These are phyloP conservation scores for Gyromitra esculenta DNA, from an alignment of 2,329 filamentous ascomycete genomes.

Conservation along the genomic window DNA sequence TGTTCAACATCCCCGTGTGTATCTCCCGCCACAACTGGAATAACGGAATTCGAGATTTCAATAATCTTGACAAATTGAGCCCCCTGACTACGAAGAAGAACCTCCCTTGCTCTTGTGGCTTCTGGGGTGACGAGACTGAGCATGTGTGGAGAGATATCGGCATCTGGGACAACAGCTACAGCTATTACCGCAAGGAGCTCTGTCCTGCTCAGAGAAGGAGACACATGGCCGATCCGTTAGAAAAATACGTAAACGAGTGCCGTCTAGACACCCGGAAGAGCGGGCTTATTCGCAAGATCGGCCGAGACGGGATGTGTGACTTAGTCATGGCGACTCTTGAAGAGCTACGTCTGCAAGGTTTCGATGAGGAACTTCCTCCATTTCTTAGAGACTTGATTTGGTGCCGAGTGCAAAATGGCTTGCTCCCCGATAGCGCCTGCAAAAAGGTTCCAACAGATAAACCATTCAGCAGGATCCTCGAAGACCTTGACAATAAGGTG, in stretches of 20 bases:
- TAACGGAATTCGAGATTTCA: constrained; percentile 41
- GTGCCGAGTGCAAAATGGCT: constrained; percentile 36
- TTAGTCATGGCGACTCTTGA: constrained; percentile 35
- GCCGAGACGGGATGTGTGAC: constrained; percentile 48
- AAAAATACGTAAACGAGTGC: constrained; percentile 45
- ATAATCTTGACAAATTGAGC: constrained; percentile 40
- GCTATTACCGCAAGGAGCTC: constrained; percentile 39
- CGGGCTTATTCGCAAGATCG: constrained; percentile 11
- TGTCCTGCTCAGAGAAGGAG: constrained; percentile 32
- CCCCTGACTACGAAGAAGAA: constrained; percentile 41
- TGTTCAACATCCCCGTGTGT: constrained; percentile 53
- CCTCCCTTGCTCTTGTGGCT: constrained; percentile 53
- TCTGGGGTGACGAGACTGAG: constrained; percentile 48
- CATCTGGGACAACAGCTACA: constrained; percentile 35
- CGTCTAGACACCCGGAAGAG: constrained; percentile 33
- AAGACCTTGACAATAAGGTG: constrained; percentile 17
- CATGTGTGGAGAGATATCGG: constrained; percentile 44
- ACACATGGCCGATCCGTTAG: constrained; percentile 34
- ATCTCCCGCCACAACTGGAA: constrained; percentile 51
- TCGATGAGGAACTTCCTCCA: constrained; percentile 26
- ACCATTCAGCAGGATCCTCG: constrained; percentile 38
- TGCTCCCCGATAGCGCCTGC: constrained; percentile 23
- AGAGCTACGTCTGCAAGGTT: constrained; percentile 36
- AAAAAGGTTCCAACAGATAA: constrained; percentile 19
- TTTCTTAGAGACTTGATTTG: constrained; percentile 34